Conservation (phyloP, 2,329 filamentous ascomycete genomes). For the Mycosphaerella sp. region DNA sequence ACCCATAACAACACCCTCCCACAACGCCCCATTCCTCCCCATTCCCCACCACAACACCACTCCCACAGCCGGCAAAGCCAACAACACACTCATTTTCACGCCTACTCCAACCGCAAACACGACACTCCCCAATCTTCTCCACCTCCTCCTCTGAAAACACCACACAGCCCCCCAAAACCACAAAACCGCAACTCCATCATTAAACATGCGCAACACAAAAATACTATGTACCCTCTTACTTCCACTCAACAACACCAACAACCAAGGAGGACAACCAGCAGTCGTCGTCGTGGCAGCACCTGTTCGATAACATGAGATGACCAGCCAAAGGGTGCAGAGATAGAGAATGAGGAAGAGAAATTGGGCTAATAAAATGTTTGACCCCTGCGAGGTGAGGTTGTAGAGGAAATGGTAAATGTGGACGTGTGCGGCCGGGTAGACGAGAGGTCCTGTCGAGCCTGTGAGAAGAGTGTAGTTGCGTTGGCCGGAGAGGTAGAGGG, state of each 20-base stretch:
- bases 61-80: conserved; percentile 74
- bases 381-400: conserved; percentile 66
- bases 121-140: conserved; percentile 65
- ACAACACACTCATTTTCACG: conserved; percentile 90
- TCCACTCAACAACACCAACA: conserved; percentile 76
- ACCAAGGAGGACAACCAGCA: conserved; percentile 66
- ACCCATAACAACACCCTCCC: conserved; percentile 62
- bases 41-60: conserved; percentile 67
- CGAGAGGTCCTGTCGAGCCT: conserved; percentile 84
- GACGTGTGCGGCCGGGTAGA: conserved; percentile 91
- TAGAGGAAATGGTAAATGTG: conserved; percentile 81
- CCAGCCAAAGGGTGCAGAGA: conserved; percentile 64
- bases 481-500: conserved; percentile 73
- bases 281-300: conserved; percentile 39
- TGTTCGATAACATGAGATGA: conserved; percentile 70
- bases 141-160: conserved; percentile 65
- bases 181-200: conserved; percentile 82
- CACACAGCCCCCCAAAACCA: conserved; percentile 79
- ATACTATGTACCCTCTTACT: conserved; percentile 93
- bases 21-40: conserved; percentile 59
- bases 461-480: conserved; percentile 79
- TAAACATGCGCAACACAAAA: conserved; percentile 88
- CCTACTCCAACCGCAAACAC: conserved; percentile 73
- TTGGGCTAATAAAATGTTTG: conserved; percentile 73
- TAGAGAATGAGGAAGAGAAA: conserved; percentile 76